Conservation (phyloP, 345 rosid genomes). For the Sonneratia caseolaris region DNA sequence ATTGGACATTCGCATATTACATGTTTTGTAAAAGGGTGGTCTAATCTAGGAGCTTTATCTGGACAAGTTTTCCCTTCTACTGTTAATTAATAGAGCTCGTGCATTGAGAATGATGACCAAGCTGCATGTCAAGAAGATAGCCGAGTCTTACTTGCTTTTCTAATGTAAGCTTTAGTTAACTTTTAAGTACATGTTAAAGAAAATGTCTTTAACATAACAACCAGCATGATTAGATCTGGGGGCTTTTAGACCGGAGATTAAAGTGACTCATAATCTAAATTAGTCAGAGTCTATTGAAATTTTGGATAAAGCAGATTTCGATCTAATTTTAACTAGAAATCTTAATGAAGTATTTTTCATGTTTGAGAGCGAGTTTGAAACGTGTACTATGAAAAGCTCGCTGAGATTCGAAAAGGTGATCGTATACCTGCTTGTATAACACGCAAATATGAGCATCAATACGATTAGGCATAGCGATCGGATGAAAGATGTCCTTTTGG, state of each 20-base stretch:
- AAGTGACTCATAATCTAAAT: not conserved
- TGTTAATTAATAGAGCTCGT: not conserved
- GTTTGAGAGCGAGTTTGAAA: not conserved
- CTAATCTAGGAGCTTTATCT: not conserved
- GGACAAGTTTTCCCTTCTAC: not conserved
- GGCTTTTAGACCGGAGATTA: constrained; percentile 1
- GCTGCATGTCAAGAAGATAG: not conserved
- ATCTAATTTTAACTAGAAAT: too few species aligned
- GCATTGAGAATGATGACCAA: not conserved
- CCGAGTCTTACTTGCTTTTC: not conserved
- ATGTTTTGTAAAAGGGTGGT: not conserved
- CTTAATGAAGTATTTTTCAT: too few species aligned
- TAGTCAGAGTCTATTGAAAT: not conserved
- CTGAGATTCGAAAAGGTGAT: not conserved
- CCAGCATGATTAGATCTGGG: constrained; percentile 11
- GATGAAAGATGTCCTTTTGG: not conserved
- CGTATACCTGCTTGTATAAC: not conserved
- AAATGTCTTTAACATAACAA: constrained; percentile 9
- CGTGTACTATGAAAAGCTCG: not conserved
- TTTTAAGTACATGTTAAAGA: constrained; percentile 9
- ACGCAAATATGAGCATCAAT: not conserved
- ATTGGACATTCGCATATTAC: not conserved
- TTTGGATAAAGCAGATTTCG: not conserved
- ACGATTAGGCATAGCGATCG: not conserved
- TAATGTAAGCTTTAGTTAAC: constrained; percentile 5